phyloP scores from a whole-genome alignment of 73 alveolate genomes.

The Tetrahymena borealis region DNA sequence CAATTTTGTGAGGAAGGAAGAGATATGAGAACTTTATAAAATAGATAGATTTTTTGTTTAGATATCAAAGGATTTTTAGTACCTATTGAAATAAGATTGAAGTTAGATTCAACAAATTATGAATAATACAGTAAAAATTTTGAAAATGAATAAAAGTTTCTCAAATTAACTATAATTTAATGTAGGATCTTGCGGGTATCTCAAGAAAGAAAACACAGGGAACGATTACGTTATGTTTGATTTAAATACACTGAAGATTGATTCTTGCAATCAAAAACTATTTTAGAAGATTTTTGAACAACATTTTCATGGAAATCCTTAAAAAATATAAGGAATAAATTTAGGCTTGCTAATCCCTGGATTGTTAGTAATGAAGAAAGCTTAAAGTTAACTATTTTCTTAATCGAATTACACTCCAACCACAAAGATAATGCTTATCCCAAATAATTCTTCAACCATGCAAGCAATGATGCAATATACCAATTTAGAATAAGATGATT shows the following conservation, averaged over 20 bases:
- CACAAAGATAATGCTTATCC: not conserved
- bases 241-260: not conserved
- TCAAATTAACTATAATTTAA: not conserved
- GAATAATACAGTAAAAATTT: not conserved
- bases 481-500: not conserved
- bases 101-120: not conserved
- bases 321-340: not conserved
- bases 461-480: not conserved
- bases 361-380: not conserved
- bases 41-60: not conserved
- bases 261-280: not conserved
- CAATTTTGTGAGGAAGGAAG: not conserved
- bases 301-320: not conserved
- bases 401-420: not conserved
- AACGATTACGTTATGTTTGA: not conserved
- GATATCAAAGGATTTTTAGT: not conserved
- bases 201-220: not conserved
- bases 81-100: not conserved
- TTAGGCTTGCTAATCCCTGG: not conserved
- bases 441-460: not conserved
- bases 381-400: not conserved
- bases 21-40: not conserved
- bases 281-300: not conserved
- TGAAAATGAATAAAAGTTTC: not conserved
- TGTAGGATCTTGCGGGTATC: not conserved